Evolutionary conservation across 306 rosid genomes (phyloP), one percentile per base, ranked within the genome.

Genomic region (Acacia confusa): DNA sequence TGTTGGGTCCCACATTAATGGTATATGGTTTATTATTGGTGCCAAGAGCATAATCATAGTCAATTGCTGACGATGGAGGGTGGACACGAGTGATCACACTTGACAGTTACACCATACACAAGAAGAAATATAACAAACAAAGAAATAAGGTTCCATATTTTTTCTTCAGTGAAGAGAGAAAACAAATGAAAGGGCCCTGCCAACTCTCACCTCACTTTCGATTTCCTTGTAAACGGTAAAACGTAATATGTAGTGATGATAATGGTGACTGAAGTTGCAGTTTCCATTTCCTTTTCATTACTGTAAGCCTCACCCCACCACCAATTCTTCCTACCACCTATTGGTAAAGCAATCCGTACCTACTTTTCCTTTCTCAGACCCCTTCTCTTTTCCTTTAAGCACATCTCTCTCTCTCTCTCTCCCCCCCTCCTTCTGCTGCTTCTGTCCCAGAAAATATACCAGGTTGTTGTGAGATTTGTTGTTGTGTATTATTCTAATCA

Each of bases 311-410:
- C 27, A 74, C 84, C 70, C 83, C 81, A 74, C 67, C 67, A 78
- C 75, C 77, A 76, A 72, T 82, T 80, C 79, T 73, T 78, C 79
- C 79, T 77, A 78, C 75, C 75, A 71, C 58, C 75, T 3, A 66
- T 72, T 75, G 79, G 38, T 73, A 70, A 70, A 82, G 80, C 75
- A 76, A 24, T 34, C 75, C 40, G 24, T 83, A 86, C 94, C 95
- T 78, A 85, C 93, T 90, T 88, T 86, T 72, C 77, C 80, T 61
- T 83, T 43, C 45, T 77, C 71, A 55, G 27, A 79, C 83, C 82
- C 81, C 82, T 84, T 90, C 87, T 84, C 94, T 89, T 88, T 89
- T 83, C 80, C 92, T 89, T 92, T 82, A 88, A 92, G 98, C 69
- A 89, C 92, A 82, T 83, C 28, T 55, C 75, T 67, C 83, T 83